Percentiles rank a stretch among this genome's conserved stretches.
These are phyloP conservation scores for Daldinia vernicosa DNA, from an alignment of 495 filamentous ascomycete species.

Conservation along the genomic window DNA sequence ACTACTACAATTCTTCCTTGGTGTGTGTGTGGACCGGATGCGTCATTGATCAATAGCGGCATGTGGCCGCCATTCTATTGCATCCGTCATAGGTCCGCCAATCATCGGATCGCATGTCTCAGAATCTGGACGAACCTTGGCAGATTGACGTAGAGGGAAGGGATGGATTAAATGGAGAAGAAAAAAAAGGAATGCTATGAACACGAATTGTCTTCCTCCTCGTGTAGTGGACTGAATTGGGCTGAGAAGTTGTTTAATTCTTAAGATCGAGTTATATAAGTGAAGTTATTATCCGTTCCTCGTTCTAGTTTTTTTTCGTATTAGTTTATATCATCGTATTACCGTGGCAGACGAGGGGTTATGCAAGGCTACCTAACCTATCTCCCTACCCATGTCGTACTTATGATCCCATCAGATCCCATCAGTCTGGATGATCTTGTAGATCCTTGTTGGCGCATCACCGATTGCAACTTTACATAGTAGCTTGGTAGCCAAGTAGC, in stretches of 20 bases:
- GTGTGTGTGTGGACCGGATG: constrained; percentile 41
- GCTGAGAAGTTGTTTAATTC: constrained; percentile 7
- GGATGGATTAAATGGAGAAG: constrained; percentile 14
- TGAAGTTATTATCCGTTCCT: constrained; percentile 13
- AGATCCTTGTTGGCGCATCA: constrained; percentile 39
- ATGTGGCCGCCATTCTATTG: constrained; percentile 34
- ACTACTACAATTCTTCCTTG: constrained; percentile 21
- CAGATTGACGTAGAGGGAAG: constrained; percentile 20
- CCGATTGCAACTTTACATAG: constrained; percentile 8
- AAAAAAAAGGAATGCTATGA: constrained; percentile 26
- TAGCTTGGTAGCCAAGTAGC: no score
- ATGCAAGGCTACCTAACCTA: constrained; percentile 15
- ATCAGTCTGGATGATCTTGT: constrained; percentile 42
- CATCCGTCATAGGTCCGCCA: constrained; percentile 39
- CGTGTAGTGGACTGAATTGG: constrained; percentile 3
- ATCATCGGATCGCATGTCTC: constrained; percentile 39
- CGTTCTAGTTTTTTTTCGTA: constrained; percentile 27
- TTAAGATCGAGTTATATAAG: background rate
- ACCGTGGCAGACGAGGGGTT: constrained; percentile 6
- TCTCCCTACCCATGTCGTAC: constrained; percentile 36
- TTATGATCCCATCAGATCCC: constrained; percentile 47
- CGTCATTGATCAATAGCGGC: constrained; percentile 46
- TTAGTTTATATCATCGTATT: constrained; percentile 16
- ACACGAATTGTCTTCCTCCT: constrained; percentile 10
- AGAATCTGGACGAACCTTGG: constrained; percentile 39